Base-by-base conservation (phyloP, 1,284 basidiomycete species). In the Ustanciosporium gigantosporum region DNA sequence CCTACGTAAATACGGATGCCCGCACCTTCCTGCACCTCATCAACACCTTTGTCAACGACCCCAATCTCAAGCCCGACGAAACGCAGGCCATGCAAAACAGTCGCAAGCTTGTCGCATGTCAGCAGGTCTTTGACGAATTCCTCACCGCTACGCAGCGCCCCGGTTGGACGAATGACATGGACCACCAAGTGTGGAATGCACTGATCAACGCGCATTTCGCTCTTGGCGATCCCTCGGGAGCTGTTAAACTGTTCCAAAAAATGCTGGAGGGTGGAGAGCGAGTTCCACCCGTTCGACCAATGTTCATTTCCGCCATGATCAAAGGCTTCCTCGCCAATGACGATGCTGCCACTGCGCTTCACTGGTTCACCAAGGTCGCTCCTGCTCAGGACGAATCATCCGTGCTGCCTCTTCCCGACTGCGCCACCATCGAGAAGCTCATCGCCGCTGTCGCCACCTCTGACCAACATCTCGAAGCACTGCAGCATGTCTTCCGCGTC, bases 141-240 rank as follows among this genome's bases (percentile, higher is more conserved):
- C 78, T 78, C 27, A 79, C 78, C 22, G 80, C 81, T 22, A 58
- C 84, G 5, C 44, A 64, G 31, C 79, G 77, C 15, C 34, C 62
- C 2, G 41, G 64, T 22, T 23, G 50, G 51, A 40, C 49, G 15
- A 47, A 58, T 17, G 36, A 66, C 16, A 32, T 49, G 29, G 68
- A 76, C 39, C 79, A 85, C 23, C 67, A 80, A 25, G 81, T 89
- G 2, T 92, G 85, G 85, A 86, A 86, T 57, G 80, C 82, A 57
- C 88, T 92, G 84, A 84, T 94, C 44, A 81, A 84, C 35, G 84
- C 85, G 0, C 87, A 89, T 79, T 88, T 94, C 81, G 81, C 80
- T 16, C 83, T 82, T 25, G 85, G 85, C 4, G 81, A 86, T 49
- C 81, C 86, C 0, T 83, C 84, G 3, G 84, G 82, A 36, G 91